Conservation (phyloP, 371 early-diverging fungal species). For the Coemansia sp. region DNA sequence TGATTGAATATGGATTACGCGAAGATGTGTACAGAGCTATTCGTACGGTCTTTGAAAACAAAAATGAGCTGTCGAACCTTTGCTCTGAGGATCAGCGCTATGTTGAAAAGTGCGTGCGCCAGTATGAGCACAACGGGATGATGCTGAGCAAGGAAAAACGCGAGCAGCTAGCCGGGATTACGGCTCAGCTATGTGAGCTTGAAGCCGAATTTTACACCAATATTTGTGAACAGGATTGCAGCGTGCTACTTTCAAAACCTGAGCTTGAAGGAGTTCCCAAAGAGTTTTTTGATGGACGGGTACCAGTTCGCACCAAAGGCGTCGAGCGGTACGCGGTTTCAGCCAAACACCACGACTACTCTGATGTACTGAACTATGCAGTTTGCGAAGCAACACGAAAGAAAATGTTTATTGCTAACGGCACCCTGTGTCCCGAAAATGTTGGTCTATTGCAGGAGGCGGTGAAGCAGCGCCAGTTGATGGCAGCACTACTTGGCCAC, state of each 20-base stretch:
- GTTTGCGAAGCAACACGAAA: not conserved
- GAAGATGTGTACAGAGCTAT: slow-evolving; percentile 62
- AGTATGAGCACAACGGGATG: slow-evolving; percentile 64
- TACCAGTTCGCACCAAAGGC: too few relatives aligned
- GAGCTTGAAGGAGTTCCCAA: slow-evolving; percentile 10
- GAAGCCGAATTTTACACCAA: slow-evolving; percentile 41
- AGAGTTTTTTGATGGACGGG: not conserved
- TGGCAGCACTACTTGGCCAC: slow-evolving; percentile 52
- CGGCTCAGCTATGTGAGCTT: slow-evolving; percentile 44
- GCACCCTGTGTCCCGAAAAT: not conserved
- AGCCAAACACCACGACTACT: slow-evolving; percentile 1
- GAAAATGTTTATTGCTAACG: slow-evolving; percentile 4
- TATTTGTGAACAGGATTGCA: slow-evolving; percentile 48
- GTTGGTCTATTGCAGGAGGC: not conserved
- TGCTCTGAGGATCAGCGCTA: slow-evolving; percentile 60
- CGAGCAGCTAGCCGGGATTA: slow-evolving; percentile 58
- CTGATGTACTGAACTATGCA: slow-evolving; percentile 3
- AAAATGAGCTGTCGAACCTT: slow-evolving; percentile 54
- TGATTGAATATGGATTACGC: slow-evolving; percentile 64
- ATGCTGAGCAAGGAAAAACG: slow-evolving; percentile 59
- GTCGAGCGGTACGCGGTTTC: not conserved
- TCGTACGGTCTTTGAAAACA: slow-evolving; percentile 50
- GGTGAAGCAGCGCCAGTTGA: not conserved
- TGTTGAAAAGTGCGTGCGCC: slow-evolving; percentile 54
- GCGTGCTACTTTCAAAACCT: not conserved